Base-by-base conservation (phyloP, 2,329 filamentous ascomycete genomes). In the Fusarium miscanthi region DNA sequence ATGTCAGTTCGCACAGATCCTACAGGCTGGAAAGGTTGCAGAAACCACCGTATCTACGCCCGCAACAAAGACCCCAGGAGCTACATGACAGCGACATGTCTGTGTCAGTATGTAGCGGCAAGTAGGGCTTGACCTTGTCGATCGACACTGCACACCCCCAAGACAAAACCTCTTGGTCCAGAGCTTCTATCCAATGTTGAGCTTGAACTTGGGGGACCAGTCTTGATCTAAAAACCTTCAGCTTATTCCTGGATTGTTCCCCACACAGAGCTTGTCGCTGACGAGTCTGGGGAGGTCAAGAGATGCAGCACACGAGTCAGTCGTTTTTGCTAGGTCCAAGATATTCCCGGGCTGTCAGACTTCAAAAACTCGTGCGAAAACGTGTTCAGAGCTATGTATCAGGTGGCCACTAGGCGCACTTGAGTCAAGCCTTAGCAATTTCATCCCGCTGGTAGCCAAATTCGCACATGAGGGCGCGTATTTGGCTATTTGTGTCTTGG, bases 61-160 rank as follows among this genome's bases (percentile, higher is more conserved):
- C 62, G 63, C 62, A 66, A 48, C 30, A 11, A 16, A 41, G 21
- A 40, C 33, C 48, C 19, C 25, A 51, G 10, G 9, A 33, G 21
- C 37, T 31, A 35, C 52, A 59, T 45, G 61, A 59, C 41, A 53
- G 38, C 45, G 65, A 41, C 40, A 45, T 25, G 54, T 42, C 56
- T 54, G 57, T 58, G 41, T 59, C 65, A 52, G 65, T 42, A 57
- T 59, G 48, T 11, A 59, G 49, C 19, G 21, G 41, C 45, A 68
- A 53, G 59, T 54, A 51, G 38, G 42, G 42, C 30, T 51, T 27
- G 37, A 41, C 58, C 30, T 53, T 51, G 49, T 53, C 17, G 70
- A 67, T 67, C 61, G 66, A 52, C 70, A 40, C 43, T 40, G 45
- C 51, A 48, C 57, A 52, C 53, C 64, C 65, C 46, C 43, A 59